Conservation (phyloP, 192 early-diverging fungal genomes). For the Lunasporangiospora selenospora region DNA sequence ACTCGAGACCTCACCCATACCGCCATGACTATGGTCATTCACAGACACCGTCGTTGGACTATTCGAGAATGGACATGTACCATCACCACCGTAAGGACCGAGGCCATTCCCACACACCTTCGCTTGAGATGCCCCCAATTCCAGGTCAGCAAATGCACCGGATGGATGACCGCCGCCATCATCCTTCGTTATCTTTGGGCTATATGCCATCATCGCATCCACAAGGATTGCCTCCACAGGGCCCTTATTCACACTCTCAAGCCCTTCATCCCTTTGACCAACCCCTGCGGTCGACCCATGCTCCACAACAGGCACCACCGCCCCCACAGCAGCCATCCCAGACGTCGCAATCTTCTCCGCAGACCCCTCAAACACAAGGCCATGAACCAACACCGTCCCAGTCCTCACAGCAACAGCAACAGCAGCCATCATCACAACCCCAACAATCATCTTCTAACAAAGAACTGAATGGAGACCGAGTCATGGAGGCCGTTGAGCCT, state of each 20-base stretch:
- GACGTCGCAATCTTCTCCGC: too few relatives aligned
- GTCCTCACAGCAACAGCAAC: too few relatives aligned
- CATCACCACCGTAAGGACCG: constrained; percentile 11
- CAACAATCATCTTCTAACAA: too few relatives aligned
- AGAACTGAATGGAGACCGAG: neutral
- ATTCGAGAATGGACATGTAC: constrained; percentile 3
- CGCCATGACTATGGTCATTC: constrained; percentile 25
- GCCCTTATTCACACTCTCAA: too few relatives aligned
- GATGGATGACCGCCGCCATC: constrained; percentile 9
- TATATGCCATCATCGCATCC: too few relatives aligned
- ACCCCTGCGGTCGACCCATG: too few relatives aligned
- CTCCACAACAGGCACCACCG: too few relatives aligned
- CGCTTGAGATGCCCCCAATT: constrained; percentile 24
- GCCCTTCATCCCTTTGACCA: too few relatives aligned
- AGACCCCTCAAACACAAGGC: too few relatives aligned
- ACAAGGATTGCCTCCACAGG: too few relatives aligned
- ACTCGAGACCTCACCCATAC: constrained; percentile 12
- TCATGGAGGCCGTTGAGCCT: constrained; percentile 6
- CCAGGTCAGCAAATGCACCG: constrained; percentile 21
- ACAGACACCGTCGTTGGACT: constrained; percentile 22
- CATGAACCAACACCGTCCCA: too few relatives aligned
- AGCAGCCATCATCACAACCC: constrained; percentile 3
- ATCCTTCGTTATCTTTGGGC: neutral
- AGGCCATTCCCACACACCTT: constrained; percentile 17
- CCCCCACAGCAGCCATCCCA: too few relatives aligned